phyloP scores from a whole-genome alignment of 495 filamentous ascomycete species.

The Venustampulla echinocandica region DNA sequence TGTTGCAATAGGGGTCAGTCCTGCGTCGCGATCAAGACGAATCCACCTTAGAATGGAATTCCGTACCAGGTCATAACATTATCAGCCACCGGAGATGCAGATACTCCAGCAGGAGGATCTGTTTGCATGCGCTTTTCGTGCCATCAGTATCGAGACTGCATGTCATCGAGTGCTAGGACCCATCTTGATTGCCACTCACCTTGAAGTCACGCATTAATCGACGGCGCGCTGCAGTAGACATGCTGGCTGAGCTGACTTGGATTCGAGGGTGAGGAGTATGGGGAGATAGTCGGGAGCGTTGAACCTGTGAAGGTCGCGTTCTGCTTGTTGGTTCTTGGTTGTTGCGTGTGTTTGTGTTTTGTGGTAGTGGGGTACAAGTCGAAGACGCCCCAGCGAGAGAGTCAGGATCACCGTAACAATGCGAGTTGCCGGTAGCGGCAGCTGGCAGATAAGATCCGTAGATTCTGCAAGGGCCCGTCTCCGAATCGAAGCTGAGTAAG shows the following conservation, averaged over 20 bases:
- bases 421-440: constrained; percentile 6
- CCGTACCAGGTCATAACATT: constrained; percentile 98
- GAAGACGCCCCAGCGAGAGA: too few relatives aligned
- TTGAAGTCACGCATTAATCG: constrained; percentile 98
- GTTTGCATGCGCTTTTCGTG: constrained; percentile 88
- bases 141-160: constrained; percentile 11
- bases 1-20: constrained; percentile 30
- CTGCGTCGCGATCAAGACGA: too few relatives aligned
- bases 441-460: not conserved
- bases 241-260: constrained; percentile 30
- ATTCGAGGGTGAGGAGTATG: not conserved
- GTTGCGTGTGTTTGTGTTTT: not conserved
- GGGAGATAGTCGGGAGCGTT: not conserved
- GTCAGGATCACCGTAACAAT: constrained; percentile 1
- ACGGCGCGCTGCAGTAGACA: constrained; percentile 91
- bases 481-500: not conserved
- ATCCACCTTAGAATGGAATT: constrained; percentile 1
- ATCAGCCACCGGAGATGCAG: constrained; percentile 90
- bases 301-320: not conserved
- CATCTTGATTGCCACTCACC: constrained; percentile 42
- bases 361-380: not conserved
- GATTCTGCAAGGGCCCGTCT: constrained; percentile 1
- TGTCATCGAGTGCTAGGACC: constrained; percentile 12
- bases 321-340: not conserved
- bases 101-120: constrained; percentile 93